Evolutionary conservation across 2,329 filamentous ascomycete genomes (phyloP), one percentile per base, ranked within the genome.

Genomic region (Arthrobotrys iridis): DNA sequence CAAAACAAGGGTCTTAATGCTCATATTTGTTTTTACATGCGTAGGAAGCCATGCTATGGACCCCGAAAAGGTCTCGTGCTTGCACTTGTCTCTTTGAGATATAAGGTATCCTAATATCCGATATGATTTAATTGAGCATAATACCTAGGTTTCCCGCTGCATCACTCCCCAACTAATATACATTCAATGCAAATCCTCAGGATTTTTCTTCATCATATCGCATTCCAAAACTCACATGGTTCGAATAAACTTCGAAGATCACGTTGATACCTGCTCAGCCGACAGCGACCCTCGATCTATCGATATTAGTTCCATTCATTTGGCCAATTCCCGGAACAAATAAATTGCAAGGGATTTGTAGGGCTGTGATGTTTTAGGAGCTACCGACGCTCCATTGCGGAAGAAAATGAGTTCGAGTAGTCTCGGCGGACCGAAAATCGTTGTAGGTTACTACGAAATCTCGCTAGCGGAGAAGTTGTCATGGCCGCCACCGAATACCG

Each of bases 121-220:
- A 41, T 66, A 37, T 33, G 37, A 45, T 35, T 13, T 37, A 43
- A 46, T 58, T 57, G 18, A 20, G 50, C 43, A 67, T 67, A 59
- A 43, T 67, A 67, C 20, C 40, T 67, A 33, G 63, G 43, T 41
- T 33, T 11, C 63, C 63, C 41, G 37, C 63, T 35, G 63, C 63
- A 59, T 67, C 50, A 50, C 30, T 45, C 50, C 37, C 40, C 52
- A 59, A 46, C 55, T 67, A 67, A 67, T 67, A 67, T 67, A 67
- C 63, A 48, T 40, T 26, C 41, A 67, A 59, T 50, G 41, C 30
- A 40, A 67, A 67, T 67, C 26, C 15, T 40, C 22, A 20, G 50
- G 63, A 30, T 58, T 26, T 28, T 67, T 50, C 50, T 67, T 67
- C 63, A 50, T 50, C 20, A 67, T 43, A 55, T 67, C 33, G 50